Base-by-base conservation (phyloP, 495 filamentous ascomycete species). In the Podospora pseudoanserina region DNA sequence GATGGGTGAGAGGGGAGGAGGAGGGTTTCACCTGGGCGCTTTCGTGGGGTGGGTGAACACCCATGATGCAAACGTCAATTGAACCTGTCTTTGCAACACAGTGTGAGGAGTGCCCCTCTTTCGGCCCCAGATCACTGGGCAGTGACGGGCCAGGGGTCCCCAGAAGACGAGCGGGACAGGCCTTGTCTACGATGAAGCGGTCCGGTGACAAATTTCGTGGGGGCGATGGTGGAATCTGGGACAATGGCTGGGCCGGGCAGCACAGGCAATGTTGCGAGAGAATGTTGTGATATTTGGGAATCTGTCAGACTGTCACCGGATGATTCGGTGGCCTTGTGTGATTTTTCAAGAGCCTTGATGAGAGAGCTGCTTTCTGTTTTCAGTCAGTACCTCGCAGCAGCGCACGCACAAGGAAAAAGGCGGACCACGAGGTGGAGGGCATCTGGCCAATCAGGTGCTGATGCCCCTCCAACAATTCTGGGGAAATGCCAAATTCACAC, bases 211-310 rank as follows among this genome's bases (percentile, higher is more conserved):
- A 67, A 72, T 63, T 49, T 32, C 26, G 39, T 68, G 67, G 66
- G 66, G 67, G 53, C 23, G 49, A 71, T 72, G 71, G 65, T 69
- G 69, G 67, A 66, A 30, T 27, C 26, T 66, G 68, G 39, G 39
- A 49, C 39, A 49, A 49, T 49, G 39, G 39, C 57, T 66, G 65
- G 62, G 57, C 28, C 59, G 39, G 39, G 27, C 11, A 18, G 66
- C 5, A 20, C 53, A 7, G 65, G 32, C 15, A 28, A 73, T 76
- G 72, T 74, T 75, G 72, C 71, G 23, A 77, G 75, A 19, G 55
- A 76, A 76, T 77, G 74, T 72, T 73, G 75, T 69, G 67, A 76
- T 77, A 73, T 77, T 73, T 62, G 63, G 60, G 2, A 44, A 64
- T 26, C n/a, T 20, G 15, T 58, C 20, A 23, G 20, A 23, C 20